Percentiles rank a stretch among this genome's conserved stretches.
Conservation (phyloP, 208 protist species). For the Leishmania aethiopica region DNA sequence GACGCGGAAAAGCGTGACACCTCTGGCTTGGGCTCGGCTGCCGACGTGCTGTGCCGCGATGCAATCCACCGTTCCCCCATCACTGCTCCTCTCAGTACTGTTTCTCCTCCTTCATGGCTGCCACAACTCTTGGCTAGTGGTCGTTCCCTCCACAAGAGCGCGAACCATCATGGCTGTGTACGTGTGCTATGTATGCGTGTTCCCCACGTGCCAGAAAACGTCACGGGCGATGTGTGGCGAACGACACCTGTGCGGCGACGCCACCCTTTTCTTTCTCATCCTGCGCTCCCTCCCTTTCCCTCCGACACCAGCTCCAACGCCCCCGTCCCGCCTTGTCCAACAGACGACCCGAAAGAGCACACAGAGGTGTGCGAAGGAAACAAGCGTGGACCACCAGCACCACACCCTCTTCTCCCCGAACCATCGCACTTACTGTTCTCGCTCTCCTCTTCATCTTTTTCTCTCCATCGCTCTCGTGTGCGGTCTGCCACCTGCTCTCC, state of each 20-base stretch:
- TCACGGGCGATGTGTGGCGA: neutral
- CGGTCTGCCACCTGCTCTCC: neutral
- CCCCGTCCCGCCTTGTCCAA: neutral
- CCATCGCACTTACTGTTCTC: neutral
- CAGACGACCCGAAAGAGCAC: neutral
- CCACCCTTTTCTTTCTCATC: neutral
- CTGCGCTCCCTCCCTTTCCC: neutral
- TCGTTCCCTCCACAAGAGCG: neutral
- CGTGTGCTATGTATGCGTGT: neutral
- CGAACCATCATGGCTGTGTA: neutral
- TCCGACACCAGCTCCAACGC: neutral
- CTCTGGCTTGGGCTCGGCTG: neutral
- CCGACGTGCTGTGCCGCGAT: neutral
- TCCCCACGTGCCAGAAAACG: neutral
- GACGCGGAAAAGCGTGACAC: neutral
- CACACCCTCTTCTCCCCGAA: neutral
- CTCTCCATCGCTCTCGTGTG: neutral
- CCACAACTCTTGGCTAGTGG: neutral
- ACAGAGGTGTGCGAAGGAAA: neutral
- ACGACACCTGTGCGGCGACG: neutral
- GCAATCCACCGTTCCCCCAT: neutral
- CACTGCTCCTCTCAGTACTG: neutral
- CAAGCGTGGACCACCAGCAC: neutral
- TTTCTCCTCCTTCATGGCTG: neutral
- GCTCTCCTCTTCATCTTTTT: neutral